phyloP scores from a whole-genome alignment of 176 grass and related monocot genomes.

The Carex scoparia region DNA sequence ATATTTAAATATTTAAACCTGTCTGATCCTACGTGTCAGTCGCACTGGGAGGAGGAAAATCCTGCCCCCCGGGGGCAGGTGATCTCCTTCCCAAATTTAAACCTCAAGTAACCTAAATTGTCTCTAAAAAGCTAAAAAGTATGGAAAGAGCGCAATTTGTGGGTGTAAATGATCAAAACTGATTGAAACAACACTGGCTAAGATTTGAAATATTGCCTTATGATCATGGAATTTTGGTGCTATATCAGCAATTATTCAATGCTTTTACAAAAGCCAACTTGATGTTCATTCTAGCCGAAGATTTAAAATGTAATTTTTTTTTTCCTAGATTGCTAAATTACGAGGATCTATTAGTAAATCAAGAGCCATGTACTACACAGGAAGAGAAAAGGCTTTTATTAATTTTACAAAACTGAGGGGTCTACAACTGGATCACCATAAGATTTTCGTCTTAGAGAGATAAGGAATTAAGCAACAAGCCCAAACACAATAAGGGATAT shows the following conservation, averaged over 20 bases:
- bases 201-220: not conserved
- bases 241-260: constrained; percentile 11
- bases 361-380: constrained; percentile 50
- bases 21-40: no score
- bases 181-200: not conserved
- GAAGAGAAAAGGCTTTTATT: constrained; percentile 79
- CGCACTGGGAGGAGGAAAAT: no score
- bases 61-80: no score
- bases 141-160: not conserved
- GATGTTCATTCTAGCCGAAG: not conserved
- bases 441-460: no score
- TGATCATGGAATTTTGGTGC: not conserved
- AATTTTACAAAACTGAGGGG: constrained; percentile 68
- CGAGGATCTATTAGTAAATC: constrained; percentile 79
- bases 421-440: constrained; percentile 84
- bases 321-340: constrained; percentile 72
- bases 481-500: no score
- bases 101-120: not conserved
- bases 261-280: constrained; percentile 1
- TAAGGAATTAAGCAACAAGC: no score
- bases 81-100: not conserved
- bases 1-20: no score
- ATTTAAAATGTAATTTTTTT: not conserved
- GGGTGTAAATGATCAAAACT: not conserved
- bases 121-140: not conserved